Base-by-base conservation (phyloP, 371 early-diverging fungal species). In the Choanephora cucurbitarum region DNA sequence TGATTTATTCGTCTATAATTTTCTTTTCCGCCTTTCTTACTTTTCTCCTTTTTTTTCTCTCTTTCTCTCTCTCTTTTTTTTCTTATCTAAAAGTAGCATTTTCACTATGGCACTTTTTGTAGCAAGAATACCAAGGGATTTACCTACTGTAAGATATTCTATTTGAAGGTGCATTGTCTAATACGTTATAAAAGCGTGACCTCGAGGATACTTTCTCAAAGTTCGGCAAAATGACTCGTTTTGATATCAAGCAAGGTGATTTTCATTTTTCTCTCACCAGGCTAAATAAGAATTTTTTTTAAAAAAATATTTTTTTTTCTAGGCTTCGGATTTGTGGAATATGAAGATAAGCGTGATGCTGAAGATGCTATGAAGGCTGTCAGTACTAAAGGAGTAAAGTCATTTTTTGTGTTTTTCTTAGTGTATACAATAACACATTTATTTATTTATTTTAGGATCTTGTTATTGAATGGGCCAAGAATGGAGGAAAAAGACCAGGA, bases 261-360 rank as follows among this genome's bases (percentile, higher is more conserved):
- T 49, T 49, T 17, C 17, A 23, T 19, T n/a, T n/a, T n/a, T n/a
- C n/a, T n/a, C n/a, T n/a, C n/a, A n/a, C n/a, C n/a, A n/a, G n/a
- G n/a, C n/a, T n/a, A n/a, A n/a, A n/a, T n/a, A n/a, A n/a, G n/a
- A n/a, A 28, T 23, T 23, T 17, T 53, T 7, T 22, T 33, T 42
- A 19, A 47, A n/a, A 8, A 9, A 24, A 47, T 33, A 33, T 14
- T 23, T 32, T 4, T 22, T 79, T 81, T 51, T 70, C 76, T 37
- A 82, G 90, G 88, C 19, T 90, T 85, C 66, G 90, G 89, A 31
- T 90, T 90, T 69, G 84, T 90, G 37, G 83, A 90, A 60, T 90
- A 82, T 58, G 82, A 80, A 34, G 86, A 90, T 70, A 77, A 74
- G 37, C 73, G 82, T 57, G 86, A 87, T 75, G 90, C 89, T 53